These are phyloP conservation scores for Ascodesmis nigricans DNA, from an alignment of 495 filamentous ascomycete species.

Conservation along the genomic window DNA sequence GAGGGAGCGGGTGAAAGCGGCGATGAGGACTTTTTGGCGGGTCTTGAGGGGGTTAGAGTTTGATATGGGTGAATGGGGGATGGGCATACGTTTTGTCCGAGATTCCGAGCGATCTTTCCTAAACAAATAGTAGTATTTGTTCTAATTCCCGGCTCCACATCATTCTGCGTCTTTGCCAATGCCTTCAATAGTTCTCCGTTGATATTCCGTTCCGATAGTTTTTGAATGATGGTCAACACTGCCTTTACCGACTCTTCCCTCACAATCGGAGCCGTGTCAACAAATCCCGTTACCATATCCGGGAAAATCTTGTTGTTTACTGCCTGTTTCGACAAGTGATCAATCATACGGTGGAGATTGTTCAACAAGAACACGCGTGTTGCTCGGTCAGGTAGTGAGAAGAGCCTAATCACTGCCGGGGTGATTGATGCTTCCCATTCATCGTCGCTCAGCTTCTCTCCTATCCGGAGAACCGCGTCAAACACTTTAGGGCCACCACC, in stretches of 20 bases:
- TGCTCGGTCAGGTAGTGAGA: constrained; percentile 76
- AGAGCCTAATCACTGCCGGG: constrained; percentile 69
- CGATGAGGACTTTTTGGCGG: constrained; percentile 71
- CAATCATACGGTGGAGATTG: constrained; percentile 76
- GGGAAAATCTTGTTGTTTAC: constrained; percentile 96
- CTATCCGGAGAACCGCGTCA: constrained; percentile 67
- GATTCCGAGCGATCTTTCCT: constrained; percentile 78
- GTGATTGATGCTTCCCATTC: constrained; percentile 72
- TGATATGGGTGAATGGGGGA: constrained; percentile 11
- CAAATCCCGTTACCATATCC: constrained; percentile 71
- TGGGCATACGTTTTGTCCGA: constrained; percentile 40
- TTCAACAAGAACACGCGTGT: constrained; percentile 81
- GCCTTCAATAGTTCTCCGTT: constrained; percentile 84
- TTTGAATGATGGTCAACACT: constrained; percentile 59
- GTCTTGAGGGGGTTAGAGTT: constrained; percentile 27
- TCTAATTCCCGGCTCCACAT: constrained; percentile 89
- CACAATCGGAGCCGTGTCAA: constrained; percentile 72
- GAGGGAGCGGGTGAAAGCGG: constrained; percentile 72
- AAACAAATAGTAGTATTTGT: constrained; percentile 97
- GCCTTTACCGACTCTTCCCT: constrained; percentile 91
- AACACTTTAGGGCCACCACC: constrained; percentile 90
- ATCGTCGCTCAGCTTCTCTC: constrained; percentile 61
- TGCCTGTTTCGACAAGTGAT: constrained; percentile 65
- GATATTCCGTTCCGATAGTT: constrained; percentile 75
- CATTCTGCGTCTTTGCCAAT: constrained; percentile 87